A percentile compares a stretch with the other conserved stretches of the same genome.
phyloP scores from a whole-genome alignment of 2,329 filamentous ascomycete species.

The Onygenales sp. region DNA sequence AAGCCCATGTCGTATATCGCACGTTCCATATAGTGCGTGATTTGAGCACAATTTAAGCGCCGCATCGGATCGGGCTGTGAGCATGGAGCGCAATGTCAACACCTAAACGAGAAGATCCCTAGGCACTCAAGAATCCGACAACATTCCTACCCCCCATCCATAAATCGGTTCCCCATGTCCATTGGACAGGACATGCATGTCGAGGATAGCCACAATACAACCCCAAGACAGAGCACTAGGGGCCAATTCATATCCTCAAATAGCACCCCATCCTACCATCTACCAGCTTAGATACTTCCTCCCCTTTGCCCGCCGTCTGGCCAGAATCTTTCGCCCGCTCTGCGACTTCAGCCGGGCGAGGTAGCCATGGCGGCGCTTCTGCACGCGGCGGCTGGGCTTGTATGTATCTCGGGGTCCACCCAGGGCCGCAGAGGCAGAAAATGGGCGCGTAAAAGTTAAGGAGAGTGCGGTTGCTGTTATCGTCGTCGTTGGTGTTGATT shows the following conservation, averaged over 20 bases:
- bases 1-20: too few relatives aligned
- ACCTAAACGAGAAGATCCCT: too few relatives aligned
- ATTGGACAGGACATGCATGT: neutral
- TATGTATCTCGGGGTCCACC: slow-evolving; percentile 44
- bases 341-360: slow-evolving; percentile 43
- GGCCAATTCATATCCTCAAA: neutral
- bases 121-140: too few relatives aligned
- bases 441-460: slow-evolving; percentile 18
- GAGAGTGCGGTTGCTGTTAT: neutral
- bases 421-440: slow-evolving; percentile 36
- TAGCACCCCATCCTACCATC: neutral
- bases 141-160: too few relatives aligned
- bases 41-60: too few relatives aligned
- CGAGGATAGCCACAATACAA: neutral
- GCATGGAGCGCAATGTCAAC: too few relatives aligned
- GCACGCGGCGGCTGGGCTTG: slow-evolving; percentile 49
- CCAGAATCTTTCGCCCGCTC: slow-evolving; percentile 45
- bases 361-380: slow-evolving; percentile 55
- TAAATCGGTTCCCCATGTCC: neutral
- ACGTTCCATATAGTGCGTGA: too few relatives aligned
- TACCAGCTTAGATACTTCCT: slow-evolving; percentile 46
- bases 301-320: slow-evolving; percentile 45
- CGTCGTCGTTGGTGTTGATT: neutral
- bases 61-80: too few relatives aligned
- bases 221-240: neutral